These are phyloP conservation scores for Colletotrichum viniferum DNA, from an alignment of 2,329 filamentous ascomycete genomes.

Conservation along the genomic window DNA sequence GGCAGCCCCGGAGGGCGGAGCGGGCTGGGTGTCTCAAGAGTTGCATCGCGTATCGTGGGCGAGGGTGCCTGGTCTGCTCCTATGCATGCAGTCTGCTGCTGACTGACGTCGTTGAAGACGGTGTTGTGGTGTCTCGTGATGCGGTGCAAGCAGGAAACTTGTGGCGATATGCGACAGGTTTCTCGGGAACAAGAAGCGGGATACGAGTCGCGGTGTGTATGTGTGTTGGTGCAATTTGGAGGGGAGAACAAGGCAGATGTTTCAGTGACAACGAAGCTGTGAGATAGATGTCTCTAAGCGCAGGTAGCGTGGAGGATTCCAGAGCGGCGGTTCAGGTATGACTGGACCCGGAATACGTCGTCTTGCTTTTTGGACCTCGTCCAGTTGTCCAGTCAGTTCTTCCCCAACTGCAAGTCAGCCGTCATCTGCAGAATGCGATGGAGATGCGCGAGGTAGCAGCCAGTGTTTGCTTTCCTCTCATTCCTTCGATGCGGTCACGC, in stretches of 20 bases:
- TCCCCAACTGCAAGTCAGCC: not conserved
- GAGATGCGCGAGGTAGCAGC: not conserved
- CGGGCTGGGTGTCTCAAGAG: slow-evolving; percentile 7
- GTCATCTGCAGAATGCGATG: not conserved
- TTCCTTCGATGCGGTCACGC: not conserved
- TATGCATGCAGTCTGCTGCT: not conserved
- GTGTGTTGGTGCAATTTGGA: not conserved
- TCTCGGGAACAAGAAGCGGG: not conserved
- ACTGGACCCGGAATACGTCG: not conserved
- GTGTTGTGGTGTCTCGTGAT: not conserved
- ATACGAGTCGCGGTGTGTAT: not conserved
- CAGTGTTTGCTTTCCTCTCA: not conserved
- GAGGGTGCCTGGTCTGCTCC: not conserved
- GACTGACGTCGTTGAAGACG: not conserved
- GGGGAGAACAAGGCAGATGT: not conserved
- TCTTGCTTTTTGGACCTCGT: not conserved
- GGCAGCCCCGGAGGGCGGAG: slow-evolving; percentile 7
- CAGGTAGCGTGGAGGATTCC: not conserved
- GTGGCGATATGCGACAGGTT: not conserved
- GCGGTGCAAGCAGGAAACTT: not conserved
- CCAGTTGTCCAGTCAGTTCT: not conserved
- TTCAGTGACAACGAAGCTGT: not conserved
- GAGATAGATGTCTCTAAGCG: not conserved
- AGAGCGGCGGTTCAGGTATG: not conserved
- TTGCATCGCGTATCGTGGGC: not conserved